Evolutionary conservation across 2,329 filamentous ascomycete species (phyloP).

Genomic region (Gnomoniopsis smithogilvyi): DNA sequence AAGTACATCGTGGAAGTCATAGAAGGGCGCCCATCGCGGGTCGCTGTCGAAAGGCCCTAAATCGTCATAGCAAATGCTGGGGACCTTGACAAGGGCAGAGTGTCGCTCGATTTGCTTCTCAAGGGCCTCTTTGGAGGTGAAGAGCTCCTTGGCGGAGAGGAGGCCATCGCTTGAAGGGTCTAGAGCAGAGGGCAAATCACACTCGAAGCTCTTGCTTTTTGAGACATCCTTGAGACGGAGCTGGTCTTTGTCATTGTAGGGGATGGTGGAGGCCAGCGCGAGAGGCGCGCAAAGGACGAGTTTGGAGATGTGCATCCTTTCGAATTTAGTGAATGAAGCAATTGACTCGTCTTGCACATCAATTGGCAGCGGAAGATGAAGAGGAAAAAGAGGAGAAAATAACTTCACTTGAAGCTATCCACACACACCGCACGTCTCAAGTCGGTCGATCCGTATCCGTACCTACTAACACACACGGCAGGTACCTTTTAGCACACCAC

Average conservation of each 20-base stretch:
- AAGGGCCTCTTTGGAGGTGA: slow-evolving; percentile 27
- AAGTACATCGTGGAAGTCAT: slow-evolving; percentile 46
- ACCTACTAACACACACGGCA: not conserved
- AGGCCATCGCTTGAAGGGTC: slow-evolving; percentile 18
- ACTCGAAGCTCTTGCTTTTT: slow-evolving; percentile 9
- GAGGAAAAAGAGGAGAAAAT: not conserved
- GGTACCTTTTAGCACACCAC: not conserved
- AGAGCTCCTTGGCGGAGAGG: slow-evolving; percentile 14
- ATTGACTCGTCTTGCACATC: not conserved
- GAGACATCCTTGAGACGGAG: not conserved
- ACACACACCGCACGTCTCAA: not conserved
- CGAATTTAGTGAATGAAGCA: not conserved
- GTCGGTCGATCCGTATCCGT: not conserved
- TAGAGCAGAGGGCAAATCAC: slow-evolving; percentile 13
- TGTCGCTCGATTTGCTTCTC: slow-evolving; percentile 44
- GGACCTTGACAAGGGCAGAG: slow-evolving; percentile 52
- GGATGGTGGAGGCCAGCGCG: slow-evolving; percentile 11
- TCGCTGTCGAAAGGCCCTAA: slow-evolving; percentile 52
- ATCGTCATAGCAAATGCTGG: slow-evolving; percentile 54
- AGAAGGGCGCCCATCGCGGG: slow-evolving; percentile 51
- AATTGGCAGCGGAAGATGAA: not conserved
- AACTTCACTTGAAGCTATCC: not conserved
- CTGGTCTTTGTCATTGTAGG: not conserved
- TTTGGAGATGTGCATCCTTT: slow-evolving; percentile 8
- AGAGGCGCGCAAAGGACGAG: slow-evolving; percentile 6